Evolutionary conservation across 805 yeast species (phyloP), one percentile per base, ranked within the genome.

Genomic region (Ascoidea tarda): DNA sequence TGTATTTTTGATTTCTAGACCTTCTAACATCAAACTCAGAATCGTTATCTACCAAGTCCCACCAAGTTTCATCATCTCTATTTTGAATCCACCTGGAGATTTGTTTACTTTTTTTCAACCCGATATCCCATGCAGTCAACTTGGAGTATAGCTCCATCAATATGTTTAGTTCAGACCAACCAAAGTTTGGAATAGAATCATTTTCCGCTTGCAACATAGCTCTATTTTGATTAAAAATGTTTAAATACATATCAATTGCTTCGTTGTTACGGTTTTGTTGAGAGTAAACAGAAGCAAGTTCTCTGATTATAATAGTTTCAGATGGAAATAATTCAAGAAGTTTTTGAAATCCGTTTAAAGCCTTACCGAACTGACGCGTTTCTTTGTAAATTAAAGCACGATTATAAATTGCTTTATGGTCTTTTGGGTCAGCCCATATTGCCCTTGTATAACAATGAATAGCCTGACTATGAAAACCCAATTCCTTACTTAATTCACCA

Each of bases 91-190:
- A 89, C 56, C 99, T 71, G 0, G 96, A 78, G 8, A 86, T 84
- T 33, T 75, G 69, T 59, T 84, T 84, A 38, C 88, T 75, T 0
- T 81, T 72, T 53, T 74, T 76, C 16, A 88, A 75, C 1, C 90
- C 93, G 8, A 76, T 69, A 6, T 64, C 64, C 73, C 80, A 84
- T 5, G 84, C 79, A 48, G 78, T 80, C 53, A 80, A 83, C 51
- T 79, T 78, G n/a, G 81, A 73, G 60, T 85, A 84, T 46, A 91
- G 69, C 60, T 93, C 98, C 6, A 86, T 76, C 47, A 91, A 69
- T 54, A 88, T 87, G 60, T 93, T 91, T 49, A 91, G 71, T 55
- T 87, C 90, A 0, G 95, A 84, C 95, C 96, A 93, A 50, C 81
- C 88, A 64, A 91, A 93, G 28, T 66, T 65, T 0, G 87, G 71